Evolutionary conservation across 116 monocot species (phyloP).

Genomic region (Thalassia testudinum): DNA sequence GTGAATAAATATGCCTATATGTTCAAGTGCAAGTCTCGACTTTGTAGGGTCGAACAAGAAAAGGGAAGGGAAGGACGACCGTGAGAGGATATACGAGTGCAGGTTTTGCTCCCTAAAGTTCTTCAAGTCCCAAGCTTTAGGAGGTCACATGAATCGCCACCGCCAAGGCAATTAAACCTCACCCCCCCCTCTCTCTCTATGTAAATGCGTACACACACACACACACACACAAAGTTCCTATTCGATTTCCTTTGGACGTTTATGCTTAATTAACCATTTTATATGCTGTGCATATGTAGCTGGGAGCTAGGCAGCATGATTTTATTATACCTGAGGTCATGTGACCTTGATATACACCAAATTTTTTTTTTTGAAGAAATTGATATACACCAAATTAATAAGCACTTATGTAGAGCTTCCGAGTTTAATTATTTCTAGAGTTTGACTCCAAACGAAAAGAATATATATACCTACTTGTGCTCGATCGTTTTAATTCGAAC

Average conservation of each 20-base stretch:
- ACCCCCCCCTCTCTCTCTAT: background rate
- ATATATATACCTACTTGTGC: no score
- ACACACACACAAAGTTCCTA: background rate
- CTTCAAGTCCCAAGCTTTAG: conserved; percentile 94
- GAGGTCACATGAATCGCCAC: conserved; percentile 98
- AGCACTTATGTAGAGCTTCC: no score
- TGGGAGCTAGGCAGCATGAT: no score
- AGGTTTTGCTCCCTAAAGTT: conserved; percentile 95
- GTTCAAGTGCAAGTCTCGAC: background rate
- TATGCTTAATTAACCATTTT: background rate
- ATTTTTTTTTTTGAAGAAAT: no score
- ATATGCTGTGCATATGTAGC: no score
- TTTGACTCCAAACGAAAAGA: no score
- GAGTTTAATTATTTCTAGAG: no score
- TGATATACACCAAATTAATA: no score
- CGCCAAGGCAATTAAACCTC: conserved; percentile 50
- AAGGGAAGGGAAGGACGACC: conserved; percentile 55
- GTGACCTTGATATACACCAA: no score
- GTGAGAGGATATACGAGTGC: conserved; percentile 82
- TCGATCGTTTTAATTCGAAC: no score
- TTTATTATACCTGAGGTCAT: no score
- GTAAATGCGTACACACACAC: background rate
- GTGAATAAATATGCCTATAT: background rate
- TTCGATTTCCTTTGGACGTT: background rate
- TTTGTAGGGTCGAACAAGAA: conserved; percentile 60